Evolutionary conservation across 2,329 filamentous ascomycete genomes (phyloP).

Genomic region (Leptographium procerum): DNA sequence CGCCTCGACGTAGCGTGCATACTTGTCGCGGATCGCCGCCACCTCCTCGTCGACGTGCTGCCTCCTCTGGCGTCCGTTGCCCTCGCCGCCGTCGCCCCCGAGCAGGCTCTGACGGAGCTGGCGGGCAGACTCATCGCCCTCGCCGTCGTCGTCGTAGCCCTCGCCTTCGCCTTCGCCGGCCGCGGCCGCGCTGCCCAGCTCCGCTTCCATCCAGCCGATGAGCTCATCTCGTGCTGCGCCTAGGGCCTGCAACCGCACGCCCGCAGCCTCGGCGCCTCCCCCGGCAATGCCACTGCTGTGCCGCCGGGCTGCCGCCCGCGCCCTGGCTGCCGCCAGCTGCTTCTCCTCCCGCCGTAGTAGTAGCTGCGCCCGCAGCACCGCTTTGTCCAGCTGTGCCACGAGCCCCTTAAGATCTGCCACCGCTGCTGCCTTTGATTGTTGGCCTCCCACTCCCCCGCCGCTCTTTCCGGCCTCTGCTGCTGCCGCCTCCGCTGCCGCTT

Average conservation of each 20-base stretch:
- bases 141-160: slow-evolving; percentile 5
- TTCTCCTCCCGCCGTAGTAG: slow-evolving; percentile 45
- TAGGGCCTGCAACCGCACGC: slow-evolving; percentile 39
- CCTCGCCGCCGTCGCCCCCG: not conserved
- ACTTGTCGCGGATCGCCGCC: slow-evolving; percentile 40
- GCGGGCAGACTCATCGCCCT: slow-evolving; percentile 9
- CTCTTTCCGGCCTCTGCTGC: not conserved
- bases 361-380: slow-evolving; percentile 46
- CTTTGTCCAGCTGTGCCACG: slow-evolving; percentile 43
- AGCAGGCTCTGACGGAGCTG: slow-evolving; percentile 11
- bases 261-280: slow-evolving; percentile 10
- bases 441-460: no score
- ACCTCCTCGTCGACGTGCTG: slow-evolving; percentile 27
- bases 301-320: slow-evolving; percentile 17
- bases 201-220: slow-evolving; percentile 54
- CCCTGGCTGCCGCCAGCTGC: slow-evolving; percentile 36
- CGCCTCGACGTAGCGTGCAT: slow-evolving; percentile 38
- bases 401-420: slow-evolving; percentile 34
- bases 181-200: slow-evolving; percentile 38
- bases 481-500: slow-evolving; percentile 18
- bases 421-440: no score
- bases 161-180: slow-evolving; percentile 20
- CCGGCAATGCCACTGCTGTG: no score
- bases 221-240: slow-evolving; percentile 45
- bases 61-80: slow-evolving; percentile 3